Evolutionary conservation across 352 stramenopile species (phyloP), one percentile per base, ranked within the genome.

Genomic region (Phytopythium vexans): DNA sequence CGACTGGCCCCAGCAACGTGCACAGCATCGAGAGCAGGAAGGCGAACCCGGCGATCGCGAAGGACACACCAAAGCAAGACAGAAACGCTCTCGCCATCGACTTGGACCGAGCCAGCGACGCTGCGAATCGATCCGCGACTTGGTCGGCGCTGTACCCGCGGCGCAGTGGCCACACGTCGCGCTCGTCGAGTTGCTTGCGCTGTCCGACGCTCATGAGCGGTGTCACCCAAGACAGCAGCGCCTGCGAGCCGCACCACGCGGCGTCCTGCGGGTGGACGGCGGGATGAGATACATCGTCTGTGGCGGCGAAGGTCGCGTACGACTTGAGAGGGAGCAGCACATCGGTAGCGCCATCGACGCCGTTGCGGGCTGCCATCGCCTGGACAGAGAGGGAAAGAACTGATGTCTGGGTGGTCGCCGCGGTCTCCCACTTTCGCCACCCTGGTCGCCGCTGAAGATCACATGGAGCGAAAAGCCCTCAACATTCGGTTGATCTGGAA

Each of bases 11-110:
- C 6, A 84, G 27, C 16, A 86, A 55, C 37, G 66, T 77, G 47
- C 62, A 76, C 31, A 80, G 49, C 63, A 74, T 82, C 37, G 66
- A 69, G 16, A 78, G 48, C 11, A 80, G 52, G 38, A 81, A 72
- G 10, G 54, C 68, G 21, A 69, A 34, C 5, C 75, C 75, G 11
- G 70, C 76, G 50, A 75, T 41, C 33, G 56, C 46, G 34, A 82
- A 72, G 3, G 64, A 63, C 8, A 31, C 31, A 1, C 66, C 62
- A 14, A 82, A 82, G 35, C 60, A 72, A n/a, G 51, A 38, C 40
- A 72, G 4, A 9, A 70, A 69, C n/a, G 72, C 64, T 14, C 39
- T 46, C 50, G 58, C 52, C 58, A 78, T 62, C 35, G 68, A 74
- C 2, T 53, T 50, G 15, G 55, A 62, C 27, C 43, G 27, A 0